Percentiles rank a stretch among this genome's conserved stretches.
These are phyloP conservation scores for Fragaria iinumae DNA, from an alignment of 306 rosid species.

Conservation along the genomic window DNA sequence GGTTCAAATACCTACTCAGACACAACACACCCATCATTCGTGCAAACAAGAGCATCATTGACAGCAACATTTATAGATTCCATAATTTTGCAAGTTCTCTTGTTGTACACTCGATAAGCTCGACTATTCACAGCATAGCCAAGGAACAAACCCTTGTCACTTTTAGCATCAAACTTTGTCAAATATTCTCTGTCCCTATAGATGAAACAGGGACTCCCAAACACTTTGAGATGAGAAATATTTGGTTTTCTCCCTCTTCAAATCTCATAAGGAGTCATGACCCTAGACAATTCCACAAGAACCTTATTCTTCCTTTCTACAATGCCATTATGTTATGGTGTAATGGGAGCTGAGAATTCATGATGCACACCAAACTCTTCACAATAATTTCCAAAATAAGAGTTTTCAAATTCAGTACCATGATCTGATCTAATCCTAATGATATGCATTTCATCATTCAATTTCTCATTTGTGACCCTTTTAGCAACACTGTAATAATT, in stretches of 20 bases:
- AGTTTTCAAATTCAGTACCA: not conserved
- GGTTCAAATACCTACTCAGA: no score
- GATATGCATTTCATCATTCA: not conserved
- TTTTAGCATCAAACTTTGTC: not conserved
- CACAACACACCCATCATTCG: no score
- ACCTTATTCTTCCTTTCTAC: no score
- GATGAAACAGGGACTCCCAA: not conserved
- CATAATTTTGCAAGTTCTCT: constrained; percentile 13
- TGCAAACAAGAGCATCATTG: no score
- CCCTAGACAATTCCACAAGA: no score
- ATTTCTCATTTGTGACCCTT: not conserved
- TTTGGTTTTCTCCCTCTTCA: not conserved
- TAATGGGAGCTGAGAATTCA: no score
- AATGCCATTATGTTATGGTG: no score
- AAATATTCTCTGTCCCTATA: not conserved
- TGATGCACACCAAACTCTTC: not conserved
- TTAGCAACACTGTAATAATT: not conserved
- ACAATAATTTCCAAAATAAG: not conserved
- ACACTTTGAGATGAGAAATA: not conserved
- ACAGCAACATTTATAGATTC: no score
- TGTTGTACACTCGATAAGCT: not conserved
- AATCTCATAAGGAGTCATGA: not conserved
- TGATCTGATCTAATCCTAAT: not conserved
- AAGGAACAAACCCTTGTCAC: not conserved
- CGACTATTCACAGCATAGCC: not conserved